Evolutionary conservation across 164 flowering plant species (phyloP).

Genomic region (Brasenia schreberi): DNA sequence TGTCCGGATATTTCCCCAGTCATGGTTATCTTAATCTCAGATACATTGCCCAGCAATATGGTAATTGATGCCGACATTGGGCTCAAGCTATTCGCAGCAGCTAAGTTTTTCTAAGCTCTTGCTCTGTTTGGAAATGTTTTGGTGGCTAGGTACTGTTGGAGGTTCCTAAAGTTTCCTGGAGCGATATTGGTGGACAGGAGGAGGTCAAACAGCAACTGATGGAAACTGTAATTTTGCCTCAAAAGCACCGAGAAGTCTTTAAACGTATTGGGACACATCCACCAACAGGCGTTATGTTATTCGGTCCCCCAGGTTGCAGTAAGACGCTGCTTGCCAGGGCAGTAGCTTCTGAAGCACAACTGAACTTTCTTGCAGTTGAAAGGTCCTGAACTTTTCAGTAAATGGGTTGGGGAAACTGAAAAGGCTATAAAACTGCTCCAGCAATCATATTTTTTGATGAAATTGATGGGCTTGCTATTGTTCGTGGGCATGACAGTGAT

Average conservation of each 20-base stretch:
- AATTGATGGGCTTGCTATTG: constrained; percentile 80
- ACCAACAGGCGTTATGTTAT: constrained; percentile 80
- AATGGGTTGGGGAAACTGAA: constrained; percentile 99
- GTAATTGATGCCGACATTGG: neutral
- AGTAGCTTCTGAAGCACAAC: constrained; percentile 87
- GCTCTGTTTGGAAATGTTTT: neutral
- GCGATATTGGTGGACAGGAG: constrained; percentile 88
- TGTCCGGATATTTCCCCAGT: no score
- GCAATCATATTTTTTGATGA: constrained; percentile 95
- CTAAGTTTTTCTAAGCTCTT: neutral
- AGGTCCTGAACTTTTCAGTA: constrained; percentile 94
- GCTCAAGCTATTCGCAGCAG: no score
- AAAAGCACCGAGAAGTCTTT: constrained; percentile 75
- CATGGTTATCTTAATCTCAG: no score
- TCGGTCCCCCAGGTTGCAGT: constrained; percentile 99
- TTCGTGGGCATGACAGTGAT: constrained; percentile 84
- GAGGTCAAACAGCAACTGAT: constrained; percentile 76
- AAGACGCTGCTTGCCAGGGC: constrained; percentile 97
- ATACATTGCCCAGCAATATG: no score
- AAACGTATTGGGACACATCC: constrained; percentile 68
- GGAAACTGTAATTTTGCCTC: constrained; percentile 98
- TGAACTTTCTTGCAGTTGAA: constrained; percentile 92
- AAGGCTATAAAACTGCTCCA: constrained; percentile 93
- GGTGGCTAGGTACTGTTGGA: constrained; percentile 66
- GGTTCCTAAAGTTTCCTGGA: constrained; percentile 89